Evolutionary conservation across 75 land plant species (phyloP), one percentile per base, ranked within the genome.

Genomic region (Chamaecyparis obtusa): DNA sequence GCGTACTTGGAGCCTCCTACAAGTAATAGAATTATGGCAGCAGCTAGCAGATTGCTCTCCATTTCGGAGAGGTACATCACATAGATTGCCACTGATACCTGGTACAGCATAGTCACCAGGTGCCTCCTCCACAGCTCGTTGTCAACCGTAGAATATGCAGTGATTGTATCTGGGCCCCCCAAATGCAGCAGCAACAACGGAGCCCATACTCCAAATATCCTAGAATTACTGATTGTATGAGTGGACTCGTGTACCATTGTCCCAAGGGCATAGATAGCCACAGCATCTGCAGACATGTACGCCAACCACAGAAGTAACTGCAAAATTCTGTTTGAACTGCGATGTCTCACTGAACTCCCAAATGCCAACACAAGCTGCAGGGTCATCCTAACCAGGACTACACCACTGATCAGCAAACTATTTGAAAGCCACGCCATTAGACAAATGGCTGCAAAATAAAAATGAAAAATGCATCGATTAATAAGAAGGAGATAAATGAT

Each of bases 91-190:
- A 83, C 83, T 0, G 36, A 17, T n/a, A 89, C 37, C 54, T 91
- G 92, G 36, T 55, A 21, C 3, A 87, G 30, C 33, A 91, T 48
- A 46, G 33, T 60, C 21, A 90, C 24, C 56, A 86, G 69, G 48
- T 88, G 89, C 19, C 91, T 36, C 3, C 32, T 24, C 91, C 91
- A 90, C 0, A 90, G 89, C 39, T 78, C 92, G n/a, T 87, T 87
- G 46, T 89, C 90, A 37, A 83, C 86, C 56, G 79, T 30, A 6
- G 90, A 43, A 83, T 84, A 89, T 9, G 90, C 90, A 19, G 86
- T 85, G 33, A 89, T 89, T 85, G 87, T 89, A 43, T 89, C 90
- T 24, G 90, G 90, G 0, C 88, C 90, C 3, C 90, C 90, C 78
- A 87, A 83, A n/a, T 89, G 90, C 19, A 89, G 1, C 27, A 89